Evolutionary conservation across 106 monocot species (phyloP).

Genomic region (Dendrobium chrysotoxum): DNA sequence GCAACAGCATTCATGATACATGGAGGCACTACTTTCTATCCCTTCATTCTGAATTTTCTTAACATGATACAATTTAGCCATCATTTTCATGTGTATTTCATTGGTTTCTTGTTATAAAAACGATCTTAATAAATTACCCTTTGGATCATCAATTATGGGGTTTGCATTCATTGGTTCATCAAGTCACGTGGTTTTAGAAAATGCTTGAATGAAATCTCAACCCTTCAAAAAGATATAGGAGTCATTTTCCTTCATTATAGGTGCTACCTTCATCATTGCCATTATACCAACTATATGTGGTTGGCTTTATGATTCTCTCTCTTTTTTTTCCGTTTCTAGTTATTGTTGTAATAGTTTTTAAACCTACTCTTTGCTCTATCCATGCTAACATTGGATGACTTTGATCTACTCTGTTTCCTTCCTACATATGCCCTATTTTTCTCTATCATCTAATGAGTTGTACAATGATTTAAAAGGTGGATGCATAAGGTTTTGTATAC

Average conservation of each 20-base stretch:
- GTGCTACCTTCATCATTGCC: no score
- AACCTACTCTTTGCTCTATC: no score
- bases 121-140: background rate
- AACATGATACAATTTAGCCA: background rate
- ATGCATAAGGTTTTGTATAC: no score
- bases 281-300: no score
- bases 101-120: background rate
- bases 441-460: no score
- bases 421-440: no score
- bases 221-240: background rate
- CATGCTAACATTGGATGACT: no score
- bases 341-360: no score
- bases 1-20: conserved; percentile 94
- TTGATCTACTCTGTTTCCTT: no score
- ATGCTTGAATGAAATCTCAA: background rate
- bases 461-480: no score
- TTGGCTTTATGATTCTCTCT: no score
- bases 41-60: background rate
- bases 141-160: background rate
- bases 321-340: no score
- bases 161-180: background rate
- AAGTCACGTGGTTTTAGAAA: background rate
- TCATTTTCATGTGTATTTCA: background rate
- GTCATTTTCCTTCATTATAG: background rate
- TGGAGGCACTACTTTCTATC: conserved; percentile 65